phyloP scores from a whole-genome alignment of 805 yeast genomes.

The Starmerella sirachaensis region DNA sequence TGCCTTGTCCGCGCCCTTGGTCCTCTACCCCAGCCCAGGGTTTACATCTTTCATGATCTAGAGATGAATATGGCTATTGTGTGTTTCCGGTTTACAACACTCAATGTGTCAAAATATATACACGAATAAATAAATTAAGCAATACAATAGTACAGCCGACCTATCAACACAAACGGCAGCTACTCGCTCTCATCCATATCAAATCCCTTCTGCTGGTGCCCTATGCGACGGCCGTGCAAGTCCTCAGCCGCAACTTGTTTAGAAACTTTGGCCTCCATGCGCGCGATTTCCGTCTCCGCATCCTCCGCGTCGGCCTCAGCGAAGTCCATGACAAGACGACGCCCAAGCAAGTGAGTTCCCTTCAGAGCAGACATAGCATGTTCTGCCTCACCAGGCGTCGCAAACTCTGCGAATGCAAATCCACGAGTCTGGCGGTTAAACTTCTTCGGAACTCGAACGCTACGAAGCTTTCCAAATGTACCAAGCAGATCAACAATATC shows the following conservation, averaged over 20 bases:
- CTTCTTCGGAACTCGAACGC: constrained; percentile 92
- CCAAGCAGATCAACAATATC: constrained; percentile 89
- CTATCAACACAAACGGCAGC: too few species aligned
- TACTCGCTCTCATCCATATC: constrained; percentile 49
- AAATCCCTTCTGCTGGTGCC: constrained; percentile 54
- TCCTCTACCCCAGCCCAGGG: too few species aligned
- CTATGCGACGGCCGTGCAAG: constrained; percentile 52
- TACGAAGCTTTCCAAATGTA: constrained; percentile 85
- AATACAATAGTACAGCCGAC: too few species aligned
- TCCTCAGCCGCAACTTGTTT: constrained; percentile 67
- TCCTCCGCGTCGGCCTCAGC: constrained; percentile 73
- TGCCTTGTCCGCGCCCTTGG: too few species aligned
- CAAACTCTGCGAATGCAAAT: constrained; percentile 92
- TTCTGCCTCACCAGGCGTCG: constrained; percentile 80
- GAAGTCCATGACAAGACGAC: constrained; percentile 84
- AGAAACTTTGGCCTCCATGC: constrained; percentile 76
- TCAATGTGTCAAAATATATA: too few species aligned
- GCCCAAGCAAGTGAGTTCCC: constrained; percentile 93
- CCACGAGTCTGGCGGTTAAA: constrained; percentile 93
- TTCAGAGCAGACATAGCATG: constrained; percentile 84
- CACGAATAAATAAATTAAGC: too few species aligned
- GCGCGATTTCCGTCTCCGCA: constrained; percentile 81
- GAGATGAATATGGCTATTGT: too few species aligned
- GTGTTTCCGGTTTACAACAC: too few species aligned
- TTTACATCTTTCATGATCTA: too few species aligned